Conservation (phyloP, 371 early-diverging fungal genomes). For the Mucor velutinosus region DNA sequence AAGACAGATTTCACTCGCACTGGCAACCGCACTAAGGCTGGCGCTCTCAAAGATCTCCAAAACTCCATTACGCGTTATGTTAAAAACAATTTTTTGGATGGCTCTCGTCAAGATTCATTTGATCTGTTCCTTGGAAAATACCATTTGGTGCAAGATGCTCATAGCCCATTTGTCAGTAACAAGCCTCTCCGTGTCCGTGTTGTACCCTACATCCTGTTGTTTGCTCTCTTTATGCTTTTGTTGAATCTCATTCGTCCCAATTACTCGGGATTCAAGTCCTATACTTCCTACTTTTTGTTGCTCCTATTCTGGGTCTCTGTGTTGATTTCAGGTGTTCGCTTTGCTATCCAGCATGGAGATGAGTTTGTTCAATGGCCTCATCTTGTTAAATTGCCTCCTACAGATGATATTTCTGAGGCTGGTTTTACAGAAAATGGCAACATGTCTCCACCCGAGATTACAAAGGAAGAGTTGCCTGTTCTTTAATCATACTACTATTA, state of each 20-base stretch:
- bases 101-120: constrained; percentile 84
- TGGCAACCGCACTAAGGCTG: constrained; percentile 83
- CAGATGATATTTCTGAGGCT: constrained; percentile 26
- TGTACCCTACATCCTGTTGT: constrained; percentile 47
- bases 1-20: constrained; percentile 96
- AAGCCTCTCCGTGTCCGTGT: constrained; percentile 53
- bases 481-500: neutral
- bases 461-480: neutral
- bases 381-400: constrained; percentile 29
- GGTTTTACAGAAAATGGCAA: constrained; percentile 30
- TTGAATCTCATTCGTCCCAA: constrained; percentile 41
- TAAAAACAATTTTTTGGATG: constrained; percentile 94
- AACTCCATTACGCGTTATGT: constrained; percentile 88
- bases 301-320: constrained; percentile 55
- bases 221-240: constrained; percentile 50
- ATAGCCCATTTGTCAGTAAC: constrained; percentile 31
- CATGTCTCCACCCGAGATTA: constrained; percentile 33
- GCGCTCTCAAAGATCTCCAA: constrained; percentile 81
- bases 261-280: constrained; percentile 39
- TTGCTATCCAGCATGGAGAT: constrained; percentile 46
- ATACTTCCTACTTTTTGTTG: constrained; percentile 35
- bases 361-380: constrained; percentile 52
- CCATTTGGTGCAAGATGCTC: constrained; percentile 37
- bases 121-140: constrained; percentile 82
- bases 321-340: constrained; percentile 45